Conservation (phyloP, 2,329 filamentous ascomycete genomes). For the Microsporum ferrugineum region DNA sequence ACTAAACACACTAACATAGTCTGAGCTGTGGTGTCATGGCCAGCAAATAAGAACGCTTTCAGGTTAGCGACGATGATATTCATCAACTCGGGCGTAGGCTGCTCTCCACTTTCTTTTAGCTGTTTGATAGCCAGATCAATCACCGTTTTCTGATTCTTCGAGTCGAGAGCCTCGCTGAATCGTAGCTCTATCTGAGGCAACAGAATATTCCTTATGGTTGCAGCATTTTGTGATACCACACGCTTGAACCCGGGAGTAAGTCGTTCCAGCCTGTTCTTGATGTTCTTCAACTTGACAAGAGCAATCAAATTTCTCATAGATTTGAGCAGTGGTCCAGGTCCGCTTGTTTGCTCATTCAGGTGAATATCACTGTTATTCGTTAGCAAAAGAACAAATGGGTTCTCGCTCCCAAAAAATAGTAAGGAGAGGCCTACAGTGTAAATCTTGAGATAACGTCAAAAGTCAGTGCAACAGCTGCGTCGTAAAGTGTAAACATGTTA, state of each 20-base stretch:
- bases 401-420: not conserved
- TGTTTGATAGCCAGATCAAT: constrained; percentile 6
- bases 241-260: not conserved
- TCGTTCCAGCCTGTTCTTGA: not conserved
- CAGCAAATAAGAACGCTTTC: constrained; percentile 26
- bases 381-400: not conserved
- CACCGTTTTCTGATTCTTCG: constrained; percentile 2
- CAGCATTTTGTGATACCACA: not conserved
- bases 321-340: not conserved
- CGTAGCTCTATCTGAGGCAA: not conserved
- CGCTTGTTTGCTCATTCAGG: not conserved
- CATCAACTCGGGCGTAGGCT: not conserved
- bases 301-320: not conserved
- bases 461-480: not conserved
- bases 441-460: constrained; percentile 1
- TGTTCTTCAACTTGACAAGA: constrained; percentile 4
- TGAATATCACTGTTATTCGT: not conserved
- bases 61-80: constrained; percentile 15
- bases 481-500: not conserved
- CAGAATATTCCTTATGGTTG: not conserved
- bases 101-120: not conserved
- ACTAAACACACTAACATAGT: constrained; percentile 16
- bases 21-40: constrained; percentile 26
- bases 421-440: not conserved
- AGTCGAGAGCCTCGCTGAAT: not conserved